A percentile compares a stretch with the other conserved stretches of the same genome.
Conservation (phyloP, 2,329 filamentous ascomycete genomes). For the Nemania abortiva region DNA sequence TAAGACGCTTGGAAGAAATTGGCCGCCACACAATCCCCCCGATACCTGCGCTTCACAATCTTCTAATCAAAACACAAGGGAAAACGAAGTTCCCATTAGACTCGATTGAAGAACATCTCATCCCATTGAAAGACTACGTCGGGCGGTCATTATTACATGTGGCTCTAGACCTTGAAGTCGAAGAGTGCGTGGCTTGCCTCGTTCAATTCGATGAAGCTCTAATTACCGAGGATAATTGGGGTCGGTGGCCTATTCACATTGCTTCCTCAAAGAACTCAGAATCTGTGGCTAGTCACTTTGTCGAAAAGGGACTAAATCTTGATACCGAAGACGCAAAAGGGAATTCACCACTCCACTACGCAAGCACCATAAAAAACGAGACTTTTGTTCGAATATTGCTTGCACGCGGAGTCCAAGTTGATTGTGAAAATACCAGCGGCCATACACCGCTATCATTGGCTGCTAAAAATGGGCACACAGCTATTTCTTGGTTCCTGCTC, state of each 20-base stretch:
- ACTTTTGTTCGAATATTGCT: not conserved
- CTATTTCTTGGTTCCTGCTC: not conserved
- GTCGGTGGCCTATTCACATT: constrained; percentile 22
- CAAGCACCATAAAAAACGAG: constrained; percentile 7
- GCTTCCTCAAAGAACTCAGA: constrained; percentile 3
- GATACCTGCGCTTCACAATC: constrained; percentile 11
- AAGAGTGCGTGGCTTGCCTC: not conserved
- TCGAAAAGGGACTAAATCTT: not conserved
- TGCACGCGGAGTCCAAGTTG: not conserved
- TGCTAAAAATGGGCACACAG: not conserved
- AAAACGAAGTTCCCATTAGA: not conserved
- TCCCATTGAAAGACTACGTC: constrained; percentile 4
- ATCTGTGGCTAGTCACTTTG: not conserved
- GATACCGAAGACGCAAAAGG: not conserved
- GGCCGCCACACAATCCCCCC: not conserved
- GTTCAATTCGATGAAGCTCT: not conserved
- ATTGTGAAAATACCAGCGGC: not conserved
- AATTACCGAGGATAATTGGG: not conserved
- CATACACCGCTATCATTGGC: not conserved
- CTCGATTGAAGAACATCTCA: not conserved
- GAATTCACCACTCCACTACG: constrained; percentile 18
- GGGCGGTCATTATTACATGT: constrained; percentile 25
- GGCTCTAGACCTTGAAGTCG: constrained; percentile 15
- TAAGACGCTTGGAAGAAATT: not conserved
- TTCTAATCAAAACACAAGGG: not conserved